Conservation (phyloP, 805 yeast genomes). For the Sugiyamaella mastotermitis region DNA sequence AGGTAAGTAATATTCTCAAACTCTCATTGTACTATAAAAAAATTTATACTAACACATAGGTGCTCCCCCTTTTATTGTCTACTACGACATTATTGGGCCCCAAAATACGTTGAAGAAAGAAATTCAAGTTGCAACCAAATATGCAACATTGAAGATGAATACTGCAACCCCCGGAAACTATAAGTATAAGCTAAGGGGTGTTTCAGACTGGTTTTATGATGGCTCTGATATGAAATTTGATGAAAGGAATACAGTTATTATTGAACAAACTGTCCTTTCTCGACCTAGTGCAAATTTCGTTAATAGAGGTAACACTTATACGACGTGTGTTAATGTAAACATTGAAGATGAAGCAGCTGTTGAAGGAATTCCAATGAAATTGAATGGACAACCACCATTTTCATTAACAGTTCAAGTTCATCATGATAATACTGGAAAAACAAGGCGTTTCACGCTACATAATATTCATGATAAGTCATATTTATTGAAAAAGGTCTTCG, state of each 20-base stretch:
- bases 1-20: conserved; percentile 25
- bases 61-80: conserved; percentile 60
- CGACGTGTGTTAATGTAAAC: conserved; percentile 43
- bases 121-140: conserved; percentile 48
- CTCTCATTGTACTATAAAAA: conserved; percentile 6
- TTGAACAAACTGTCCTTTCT: conserved; percentile 50
- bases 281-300: conserved; percentile 57
- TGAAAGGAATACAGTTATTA: conserved; percentile 28
- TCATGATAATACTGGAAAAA: conserved; percentile 54
- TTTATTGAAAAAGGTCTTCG: conserved; percentile 34
- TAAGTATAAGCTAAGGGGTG: conserved; percentile 50
- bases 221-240: conserved; percentile 32
- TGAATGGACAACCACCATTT: conserved; percentile 60
- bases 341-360: conserved; percentile 12
- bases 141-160: conserved; percentile 41
- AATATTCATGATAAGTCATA: conserved; percentile 36
- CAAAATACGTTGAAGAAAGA: conserved; percentile 14
- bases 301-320: conserved; percentile 41
- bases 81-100: conserved; percentile 40
- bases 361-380: conserved; percentile 47
- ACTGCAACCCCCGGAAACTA: conserved; percentile 52
- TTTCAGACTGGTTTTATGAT: conserved; percentile 61
- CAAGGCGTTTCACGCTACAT: conserved; percentile 41
- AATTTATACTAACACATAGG: conserved; percentile 6
- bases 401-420: conserved; percentile 49